Evolutionary conservation across 2,329 filamentous ascomycete species (phyloP), one percentile per base, ranked within the genome.

Genomic region (Metarhizium album): DNA sequence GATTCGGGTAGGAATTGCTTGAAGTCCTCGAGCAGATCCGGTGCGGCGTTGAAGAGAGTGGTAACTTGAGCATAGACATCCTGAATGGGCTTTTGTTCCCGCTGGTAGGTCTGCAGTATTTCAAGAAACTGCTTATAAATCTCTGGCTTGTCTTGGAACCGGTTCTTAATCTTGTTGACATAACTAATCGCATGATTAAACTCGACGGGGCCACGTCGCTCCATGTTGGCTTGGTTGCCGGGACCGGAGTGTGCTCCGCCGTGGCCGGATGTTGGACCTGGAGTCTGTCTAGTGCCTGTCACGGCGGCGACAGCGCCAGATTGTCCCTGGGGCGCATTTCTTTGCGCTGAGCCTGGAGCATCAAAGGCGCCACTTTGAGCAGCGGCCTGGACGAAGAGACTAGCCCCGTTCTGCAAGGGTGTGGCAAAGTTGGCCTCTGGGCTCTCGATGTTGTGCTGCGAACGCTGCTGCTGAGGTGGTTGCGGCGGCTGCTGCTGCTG

Each of bases 101-200:
- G 82, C 68, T 98, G 93, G 62, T 98, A 98, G 2, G 93, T 98
- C 69, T 98, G 93, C 45, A 98, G 74, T 46, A 98, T 98, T 66
- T 98, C 93, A 29, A 98, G 78, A 64, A 98, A 98, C 64, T 98
- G 91, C 68, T 98, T 98, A 74, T 98, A 98, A 55, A 98, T 97
- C 66, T 98, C 93, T 6, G 93, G 93, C 57, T 95, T 90, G 62
- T 90, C 85, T 60, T 95, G 86, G 69, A 97, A 98, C 43, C 93
- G 91, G 65, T 97, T 98, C 89, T 98, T 98, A 62, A 98, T 98
- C 72, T 98, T 98, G 66, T 98, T 98, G 50, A 98, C 93, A 62
- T 98, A 98, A 66, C 90, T 97, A 56, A 98, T 98, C 0, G 93
- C 93, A 70, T 98, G 93, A 65, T 98, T 98, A 68, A 98, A 98